Evolutionary conservation across 768 basidiomycete genomes (phyloP).

Genomic region (Amanita jacksonii): DNA sequence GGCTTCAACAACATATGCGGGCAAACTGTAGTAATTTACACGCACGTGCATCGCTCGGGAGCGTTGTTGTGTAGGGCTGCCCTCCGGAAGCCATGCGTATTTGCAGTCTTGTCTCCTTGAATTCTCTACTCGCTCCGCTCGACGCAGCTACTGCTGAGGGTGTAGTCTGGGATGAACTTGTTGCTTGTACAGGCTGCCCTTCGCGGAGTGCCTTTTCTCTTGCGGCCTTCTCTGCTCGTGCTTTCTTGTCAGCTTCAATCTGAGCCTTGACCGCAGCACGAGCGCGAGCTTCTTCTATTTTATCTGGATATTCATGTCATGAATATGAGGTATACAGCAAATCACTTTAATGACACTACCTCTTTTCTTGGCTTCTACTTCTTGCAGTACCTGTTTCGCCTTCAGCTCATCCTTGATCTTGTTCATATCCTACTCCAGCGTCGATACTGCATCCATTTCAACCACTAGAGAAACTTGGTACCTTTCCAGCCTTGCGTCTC

Average conservation of each 20-base stretch:
- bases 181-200: constrained; percentile 36
- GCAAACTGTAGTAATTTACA: constrained; percentile 10
- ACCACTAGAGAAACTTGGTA: constrained; percentile 13
- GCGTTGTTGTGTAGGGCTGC: constrained; percentile 68
- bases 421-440: constrained; percentile 48
- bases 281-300: constrained; percentile 81
- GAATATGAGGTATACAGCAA: not conserved
- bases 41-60: constrained; percentile 73
- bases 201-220: constrained; percentile 88
- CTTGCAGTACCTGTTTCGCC: constrained; percentile 72
- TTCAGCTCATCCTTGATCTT: constrained; percentile 69
- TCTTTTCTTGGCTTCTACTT: constrained; percentile 70
- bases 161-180: constrained; percentile 20
- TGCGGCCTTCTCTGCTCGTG: constrained; percentile 80
- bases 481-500: constrained; percentile 80
- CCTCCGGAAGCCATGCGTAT: constrained; percentile 80
- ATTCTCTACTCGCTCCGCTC: constrained; percentile 58
- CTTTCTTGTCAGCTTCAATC: constrained; percentile 89
- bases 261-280: constrained; percentile 84
- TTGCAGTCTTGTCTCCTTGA: constrained; percentile 82
- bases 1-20: not conserved
- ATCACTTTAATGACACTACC: constrained; percentile 32
- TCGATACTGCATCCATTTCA: not conserved
- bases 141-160: constrained; percentile 15
- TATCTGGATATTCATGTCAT: constrained; percentile 45